These are phyloP conservation scores for Camelina hispida DNA, from an alignment of 345 rosid genomes.

Conservation along the genomic window DNA sequence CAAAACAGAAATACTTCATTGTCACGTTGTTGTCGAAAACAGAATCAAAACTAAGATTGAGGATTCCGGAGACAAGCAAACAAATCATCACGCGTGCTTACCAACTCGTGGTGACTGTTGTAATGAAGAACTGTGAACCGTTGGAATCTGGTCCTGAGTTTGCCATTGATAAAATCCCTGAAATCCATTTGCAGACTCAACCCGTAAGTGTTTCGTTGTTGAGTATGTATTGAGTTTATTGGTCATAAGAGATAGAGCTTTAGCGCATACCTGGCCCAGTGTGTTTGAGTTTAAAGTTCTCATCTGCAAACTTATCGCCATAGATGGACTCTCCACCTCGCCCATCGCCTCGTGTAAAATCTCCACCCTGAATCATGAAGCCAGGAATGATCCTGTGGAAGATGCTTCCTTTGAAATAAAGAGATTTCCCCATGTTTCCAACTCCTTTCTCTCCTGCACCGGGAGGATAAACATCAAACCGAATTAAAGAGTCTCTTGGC, in stretches of 20 bases:
- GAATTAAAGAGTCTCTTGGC: slow-evolving; percentile 8
- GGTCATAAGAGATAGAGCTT: slow-evolving; percentile 3
- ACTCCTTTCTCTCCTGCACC: slow-evolving; percentile 84
- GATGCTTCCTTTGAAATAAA: slow-evolving; percentile 72
- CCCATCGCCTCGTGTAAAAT: slow-evolving; percentile 91
- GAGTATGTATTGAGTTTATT: background rate
- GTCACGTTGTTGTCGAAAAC: background rate
- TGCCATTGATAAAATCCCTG: slow-evolving; percentile 87
- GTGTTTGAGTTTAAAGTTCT: slow-evolving; percentile 92
- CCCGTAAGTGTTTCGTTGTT: background rate
- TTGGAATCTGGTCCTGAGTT: slow-evolving; percentile 85
- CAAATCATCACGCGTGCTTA: slow-evolving; percentile 32
- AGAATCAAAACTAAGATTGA: slow-evolving; percentile 8
- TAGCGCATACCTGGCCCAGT: slow-evolving; percentile 65
- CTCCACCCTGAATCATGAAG: slow-evolving; percentile 98
- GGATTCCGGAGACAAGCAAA: background rate
- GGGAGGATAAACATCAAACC: slow-evolving; percentile 24
- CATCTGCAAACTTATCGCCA: slow-evolving; percentile 83
- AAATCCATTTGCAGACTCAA: slow-evolving; percentile 21
- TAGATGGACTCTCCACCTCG: slow-evolving; percentile 95
- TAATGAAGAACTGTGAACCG: slow-evolving; percentile 93
- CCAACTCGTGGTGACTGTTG: slow-evolving; percentile 86
- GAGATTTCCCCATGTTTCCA: slow-evolving; percentile 85
- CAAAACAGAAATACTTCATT: background rate
- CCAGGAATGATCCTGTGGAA: slow-evolving; percentile 94